phyloP scores from a whole-genome alignment of 1,284 basidiomycete species.

The Microbotryum silenes-acaulis region DNA sequence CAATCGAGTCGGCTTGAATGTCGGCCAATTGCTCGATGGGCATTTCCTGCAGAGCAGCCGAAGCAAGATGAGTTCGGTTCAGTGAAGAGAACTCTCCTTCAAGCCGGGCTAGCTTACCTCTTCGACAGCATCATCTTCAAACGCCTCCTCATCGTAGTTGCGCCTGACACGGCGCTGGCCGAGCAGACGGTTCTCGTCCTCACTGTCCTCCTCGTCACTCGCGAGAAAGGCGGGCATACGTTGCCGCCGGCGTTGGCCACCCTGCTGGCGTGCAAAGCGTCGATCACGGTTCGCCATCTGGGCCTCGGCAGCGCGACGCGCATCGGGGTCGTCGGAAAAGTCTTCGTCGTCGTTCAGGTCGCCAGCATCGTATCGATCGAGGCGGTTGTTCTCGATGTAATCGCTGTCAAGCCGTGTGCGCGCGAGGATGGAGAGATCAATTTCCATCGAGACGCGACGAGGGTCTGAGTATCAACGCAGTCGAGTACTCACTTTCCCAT shows the following conservation, averaged over 20 bases:
- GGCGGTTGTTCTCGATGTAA: slow-evolving; percentile 69
- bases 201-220: slow-evolving; percentile 32
- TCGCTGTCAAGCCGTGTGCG: slow-evolving; percentile 54
- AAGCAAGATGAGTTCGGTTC: slow-evolving; percentile 1
- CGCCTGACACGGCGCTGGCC: slow-evolving; percentile 40
- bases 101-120: slow-evolving; percentile 36
- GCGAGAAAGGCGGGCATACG: slow-evolving; percentile 53
- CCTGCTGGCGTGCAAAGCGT: slow-evolving; percentile 54
- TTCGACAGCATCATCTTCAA: slow-evolving; percentile 53
- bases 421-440: neutral
- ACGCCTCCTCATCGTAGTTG: slow-evolving; percentile 47
- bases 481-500: slow-evolving; percentile 57
- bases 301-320: slow-evolving; percentile 74
- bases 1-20: slow-evolving; percentile 93
- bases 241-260: slow-evolving; percentile 42
- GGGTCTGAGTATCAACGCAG: too few species aligned
- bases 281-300: slow-evolving; percentile 85
- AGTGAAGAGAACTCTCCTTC: neutral
- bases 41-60: slow-evolving; percentile 58
- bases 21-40: slow-evolving; percentile 93
- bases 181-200: slow-evolving; percentile 44
- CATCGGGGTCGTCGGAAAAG: slow-evolving; percentile 58
- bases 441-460: neutral
- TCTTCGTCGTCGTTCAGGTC: slow-evolving; percentile 81
- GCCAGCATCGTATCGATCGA: slow-evolving; percentile 80